Percentiles rank a stretch among this genome's conserved stretches.
These are phyloP conservation scores for Xylaria sp. DNA, from an alignment of 2,329 filamentous ascomycete genomes.

Conservation along the genomic window DNA sequence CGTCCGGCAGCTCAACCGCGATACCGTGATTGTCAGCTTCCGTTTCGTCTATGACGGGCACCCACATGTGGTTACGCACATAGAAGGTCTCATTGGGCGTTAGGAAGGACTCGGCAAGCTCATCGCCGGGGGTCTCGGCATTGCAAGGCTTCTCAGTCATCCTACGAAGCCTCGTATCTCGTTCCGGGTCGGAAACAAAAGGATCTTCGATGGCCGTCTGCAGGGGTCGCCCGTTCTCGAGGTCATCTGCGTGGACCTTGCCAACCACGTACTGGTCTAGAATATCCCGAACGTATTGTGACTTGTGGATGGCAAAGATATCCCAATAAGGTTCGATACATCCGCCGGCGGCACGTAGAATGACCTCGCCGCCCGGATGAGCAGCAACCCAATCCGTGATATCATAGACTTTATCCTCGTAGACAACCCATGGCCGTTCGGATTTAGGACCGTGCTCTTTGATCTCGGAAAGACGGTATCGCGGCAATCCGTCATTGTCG, in stretches of 20 bases:
- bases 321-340: constrained; percentile 76
- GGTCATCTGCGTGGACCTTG: constrained; percentile 67
- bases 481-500: constrained; percentile 59
- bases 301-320: constrained; percentile 76
- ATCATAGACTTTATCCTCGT: constrained; percentile 73
- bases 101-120: constrained; percentile 57
- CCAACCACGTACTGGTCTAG: constrained; percentile 73
- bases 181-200: constrained; percentile 56
- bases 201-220: constrained; percentile 69
- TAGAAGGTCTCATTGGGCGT: constrained; percentile 59
- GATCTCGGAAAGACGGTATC: constrained; percentile 63
- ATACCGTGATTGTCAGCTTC: constrained; percentile 53
- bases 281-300: constrained; percentile 72
- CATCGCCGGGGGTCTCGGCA: constrained; percentile 58
- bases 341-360: constrained; percentile 72
- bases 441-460: constrained; percentile 65
- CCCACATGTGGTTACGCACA: constrained; percentile 62
- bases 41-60: constrained; percentile 52
- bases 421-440: constrained; percentile 71
- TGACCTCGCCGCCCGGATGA: constrained; percentile 76
- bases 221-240: constrained; percentile 66
- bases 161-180: constrained; percentile 55
- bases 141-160: constrained; percentile 61
- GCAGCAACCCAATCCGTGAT: constrained; percentile 75
- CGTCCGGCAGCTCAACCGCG: constrained; percentile 57